These are phyloP conservation scores for Melocanna baccifera DNA, from an alignment of 176 grass and related monocot species.

Conservation along the genomic window DNA sequence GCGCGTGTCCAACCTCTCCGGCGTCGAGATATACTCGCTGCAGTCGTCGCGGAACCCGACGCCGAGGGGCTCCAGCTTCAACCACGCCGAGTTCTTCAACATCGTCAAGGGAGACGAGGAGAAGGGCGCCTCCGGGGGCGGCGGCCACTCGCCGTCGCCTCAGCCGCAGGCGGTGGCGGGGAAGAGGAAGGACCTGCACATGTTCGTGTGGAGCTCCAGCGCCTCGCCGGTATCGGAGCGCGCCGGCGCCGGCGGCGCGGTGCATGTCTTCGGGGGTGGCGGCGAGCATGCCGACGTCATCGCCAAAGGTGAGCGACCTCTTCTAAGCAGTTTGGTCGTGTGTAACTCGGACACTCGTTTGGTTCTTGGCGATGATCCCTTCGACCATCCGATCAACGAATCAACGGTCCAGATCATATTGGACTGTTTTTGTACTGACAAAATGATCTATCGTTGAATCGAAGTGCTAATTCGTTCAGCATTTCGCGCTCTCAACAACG, in stretches of 20 bases:
- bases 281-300: slow-evolving; percentile 59
- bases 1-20: slow-evolving; percentile 64
- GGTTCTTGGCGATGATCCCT: background rate
- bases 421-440: background rate
- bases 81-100: slow-evolving; percentile 90
- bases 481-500: background rate
- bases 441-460: background rate
- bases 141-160: slow-evolving; percentile 39
- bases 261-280: slow-evolving; percentile 44
- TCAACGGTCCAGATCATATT: background rate
- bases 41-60: slow-evolving; percentile 92
- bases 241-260: slow-evolving; percentile 10
- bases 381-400: background rate
- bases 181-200: slow-evolving; percentile 72
- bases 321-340: background rate
- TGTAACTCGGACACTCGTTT: background rate
- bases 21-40: slow-evolving; percentile 76
- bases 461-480: background rate
- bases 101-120: slow-evolving; percentile 72
- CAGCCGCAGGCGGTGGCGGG: slow-evolving; percentile 24
- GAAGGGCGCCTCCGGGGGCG: slow-evolving; percentile 32
- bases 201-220: slow-evolving; percentile 81
- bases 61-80: slow-evolving; percentile 75
- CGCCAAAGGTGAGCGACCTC: slow-evolving; percentile 50
- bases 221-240: slow-evolving; percentile 42